Evolutionary conservation across 306 rosid species (phyloP).

Genomic region (Cicer arietinum): DNA sequence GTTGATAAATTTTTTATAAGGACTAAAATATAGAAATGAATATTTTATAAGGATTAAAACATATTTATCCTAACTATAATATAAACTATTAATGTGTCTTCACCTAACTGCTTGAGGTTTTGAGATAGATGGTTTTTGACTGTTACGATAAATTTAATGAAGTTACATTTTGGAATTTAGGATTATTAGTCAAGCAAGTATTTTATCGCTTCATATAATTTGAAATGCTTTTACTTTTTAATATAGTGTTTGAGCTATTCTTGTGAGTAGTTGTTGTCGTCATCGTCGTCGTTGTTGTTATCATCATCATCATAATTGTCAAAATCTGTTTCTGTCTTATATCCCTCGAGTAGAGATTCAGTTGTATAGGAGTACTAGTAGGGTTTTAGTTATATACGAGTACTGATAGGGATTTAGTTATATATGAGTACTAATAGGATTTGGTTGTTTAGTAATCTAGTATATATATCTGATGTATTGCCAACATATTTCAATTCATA

Average conservation of each 20-base stretch:
- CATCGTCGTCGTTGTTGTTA: conserved; percentile 2
- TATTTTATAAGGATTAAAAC: too few relatives aligned
- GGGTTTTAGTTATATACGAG: too few relatives aligned
- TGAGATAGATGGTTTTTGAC: neutral
- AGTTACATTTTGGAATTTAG: conserved; percentile 25
- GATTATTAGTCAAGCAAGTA: conserved; percentile 17
- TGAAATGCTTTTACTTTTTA: conserved; percentile 17
- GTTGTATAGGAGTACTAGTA: too few relatives aligned
- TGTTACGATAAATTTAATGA: conserved; percentile 3
- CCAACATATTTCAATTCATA: too few relatives aligned
- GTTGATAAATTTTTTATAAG: too few relatives aligned
- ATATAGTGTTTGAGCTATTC: conserved; percentile 1
- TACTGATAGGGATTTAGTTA: too few relatives aligned
- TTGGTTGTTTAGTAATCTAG: too few relatives aligned
- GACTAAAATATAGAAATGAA: too few relatives aligned
- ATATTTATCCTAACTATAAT: neutral
- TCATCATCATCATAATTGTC: neutral
- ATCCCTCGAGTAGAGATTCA: too few relatives aligned
- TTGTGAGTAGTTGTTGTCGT: conserved; percentile 8
- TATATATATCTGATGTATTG: too few relatives aligned
- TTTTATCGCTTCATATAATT: conserved; percentile 18
- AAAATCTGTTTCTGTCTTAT: too few relatives aligned
- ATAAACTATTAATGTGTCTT: neutral
- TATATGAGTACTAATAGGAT: too few relatives aligned
- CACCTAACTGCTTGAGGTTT: neutral